Conservation (phyloP, 805 yeast genomes). For the Starmerella sirachaensis region DNA sequence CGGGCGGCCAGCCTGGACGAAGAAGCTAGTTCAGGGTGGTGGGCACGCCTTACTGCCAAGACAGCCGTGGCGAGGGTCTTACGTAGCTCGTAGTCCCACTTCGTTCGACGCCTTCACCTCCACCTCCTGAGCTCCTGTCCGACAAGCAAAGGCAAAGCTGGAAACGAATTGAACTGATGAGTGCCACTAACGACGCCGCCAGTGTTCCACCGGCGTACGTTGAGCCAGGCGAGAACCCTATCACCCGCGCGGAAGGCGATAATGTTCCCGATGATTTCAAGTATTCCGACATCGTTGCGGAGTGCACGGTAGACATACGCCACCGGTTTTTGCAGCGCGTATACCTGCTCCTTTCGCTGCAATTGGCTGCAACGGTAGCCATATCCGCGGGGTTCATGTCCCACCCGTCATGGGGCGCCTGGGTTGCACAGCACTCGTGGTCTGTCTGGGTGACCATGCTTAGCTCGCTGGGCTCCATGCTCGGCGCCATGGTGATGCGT, state of each 20-base stretch:
- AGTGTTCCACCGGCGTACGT: slow-evolving; percentile 16
- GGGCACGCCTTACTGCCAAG: too few relatives aligned
- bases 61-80: too few relatives aligned
- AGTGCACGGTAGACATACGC: slow-evolving; percentile 64
- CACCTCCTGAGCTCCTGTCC: too few relatives aligned
- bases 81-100: too few relatives aligned
- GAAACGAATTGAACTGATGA: too few relatives aligned
- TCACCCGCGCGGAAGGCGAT: slow-evolving; percentile 14
- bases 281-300: slow-evolving; percentile 62
- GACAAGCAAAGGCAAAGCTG: too few relatives aligned
- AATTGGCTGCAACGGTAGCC: slow-evolving; percentile 48
- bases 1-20: too few relatives aligned
- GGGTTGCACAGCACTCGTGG: slow-evolving; percentile 52
- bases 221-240: slow-evolving; percentile 16
- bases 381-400: slow-evolving; percentile 42
- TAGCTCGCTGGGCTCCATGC: slow-evolving; percentile 52
- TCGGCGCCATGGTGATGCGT: slow-evolving; percentile 52
- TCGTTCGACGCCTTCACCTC: too few relatives aligned
- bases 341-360: slow-evolving; percentile 55
- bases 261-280: slow-evolving; percentile 55
- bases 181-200: too few relatives aligned
- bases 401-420: slow-evolving; percentile 36
- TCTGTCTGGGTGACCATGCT: slow-evolving; percentile 42
- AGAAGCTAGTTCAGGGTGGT: too few relatives aligned
- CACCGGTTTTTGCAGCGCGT: slow-evolving; percentile 70